Conservation (phyloP, 208 protist species). For the Crithidia expoeki region DNA sequence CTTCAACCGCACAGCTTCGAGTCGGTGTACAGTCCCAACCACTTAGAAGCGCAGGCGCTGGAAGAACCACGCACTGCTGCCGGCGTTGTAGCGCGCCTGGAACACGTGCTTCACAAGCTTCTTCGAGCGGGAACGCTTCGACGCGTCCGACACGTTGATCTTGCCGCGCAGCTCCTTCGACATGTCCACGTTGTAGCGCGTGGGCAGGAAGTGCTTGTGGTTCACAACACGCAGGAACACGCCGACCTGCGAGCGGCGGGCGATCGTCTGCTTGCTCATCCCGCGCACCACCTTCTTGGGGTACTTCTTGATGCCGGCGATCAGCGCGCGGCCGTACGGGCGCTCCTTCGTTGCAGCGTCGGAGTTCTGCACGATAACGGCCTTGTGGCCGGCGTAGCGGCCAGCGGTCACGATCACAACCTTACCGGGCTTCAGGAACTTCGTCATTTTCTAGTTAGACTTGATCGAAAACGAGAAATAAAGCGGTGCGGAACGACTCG, state of each 20-base stretch:
- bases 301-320: slow-evolving; percentile 97
- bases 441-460: slow-evolving; percentile 7
- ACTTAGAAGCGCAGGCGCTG: slow-evolving; percentile 98
- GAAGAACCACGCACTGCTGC: slow-evolving; percentile 99
- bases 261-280: slow-evolving; percentile 95
- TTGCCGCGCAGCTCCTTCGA: slow-evolving; percentile 90
- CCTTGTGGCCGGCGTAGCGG: slow-evolving; percentile 98
- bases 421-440: slow-evolving; percentile 95
- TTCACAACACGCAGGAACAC: slow-evolving; percentile 98
- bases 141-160: slow-evolving; percentile 91
- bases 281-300: slow-evolving; percentile 94
- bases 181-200: slow-evolving; percentile 95
- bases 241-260: slow-evolving; percentile 92
- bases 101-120: slow-evolving; percentile 91
- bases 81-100: slow-evolving; percentile 95
- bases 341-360: slow-evolving; percentile 91
- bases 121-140: slow-evolving; percentile 87
- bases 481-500: slow-evolving; percentile 12
- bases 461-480: slow-evolving; percentile 12
- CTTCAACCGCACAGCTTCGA: neutral
- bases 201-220: slow-evolving; percentile 99
- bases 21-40: neutral
- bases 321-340: slow-evolving; percentile 94
- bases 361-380: slow-evolving; percentile 97
- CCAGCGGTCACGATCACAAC: slow-evolving; percentile 98